Percentiles rank a stretch among this genome's conserved stretches.
Conservation (phyloP, 768 basidiomycete species). For the Kwoniella sp. region DNA sequence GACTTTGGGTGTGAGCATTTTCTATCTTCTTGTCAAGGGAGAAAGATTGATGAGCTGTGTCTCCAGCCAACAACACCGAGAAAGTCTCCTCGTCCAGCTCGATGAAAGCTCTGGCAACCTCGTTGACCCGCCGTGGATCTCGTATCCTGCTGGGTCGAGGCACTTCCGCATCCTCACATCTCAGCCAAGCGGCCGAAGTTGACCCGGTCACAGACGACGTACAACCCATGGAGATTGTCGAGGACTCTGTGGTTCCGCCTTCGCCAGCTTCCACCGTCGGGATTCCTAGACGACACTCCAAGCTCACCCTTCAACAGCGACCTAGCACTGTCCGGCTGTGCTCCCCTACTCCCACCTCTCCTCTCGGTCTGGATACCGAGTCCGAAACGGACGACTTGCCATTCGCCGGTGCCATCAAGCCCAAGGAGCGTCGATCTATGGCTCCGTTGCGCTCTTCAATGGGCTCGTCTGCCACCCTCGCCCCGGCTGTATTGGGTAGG, state of each 20-base stretch:
- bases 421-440: slow-evolving; percentile 30
- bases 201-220: not conserved
- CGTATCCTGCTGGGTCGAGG: slow-evolving; percentile 16
- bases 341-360: slow-evolving; percentile 23
- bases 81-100: slow-evolving; percentile 11
- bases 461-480: not conserved
- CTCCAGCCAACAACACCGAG: slow-evolving; percentile 2
- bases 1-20: slow-evolving; percentile 32
- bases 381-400: slow-evolving; percentile 31
- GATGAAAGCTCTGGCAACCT: slow-evolving; percentile 21
- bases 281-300: slow-evolving; percentile 35
- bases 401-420: slow-evolving; percentile 19
- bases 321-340: slow-evolving; percentile 39
- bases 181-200: slow-evolving; percentile 3
- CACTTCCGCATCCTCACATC: slow-evolving; percentile 15
- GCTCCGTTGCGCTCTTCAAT: slow-evolving; percentile 23
- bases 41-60: not conserved
- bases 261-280: slow-evolving; percentile 45
- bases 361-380: not conserved
- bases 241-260: slow-evolving; percentile 25
- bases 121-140: slow-evolving; percentile 20
- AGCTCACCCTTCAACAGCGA: slow-evolving; percentile 26
- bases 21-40: not conserved
- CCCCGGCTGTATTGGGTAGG: slow-evolving; percentile 8
- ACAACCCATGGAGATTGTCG: slow-evolving; percentile 8